Percentiles rank a stretch among this genome's conserved stretches.
Evolutionary conservation across 2,329 filamentous ascomycete species (phyloP).

Genomic region (Pestalotiopsis sp.): DNA sequence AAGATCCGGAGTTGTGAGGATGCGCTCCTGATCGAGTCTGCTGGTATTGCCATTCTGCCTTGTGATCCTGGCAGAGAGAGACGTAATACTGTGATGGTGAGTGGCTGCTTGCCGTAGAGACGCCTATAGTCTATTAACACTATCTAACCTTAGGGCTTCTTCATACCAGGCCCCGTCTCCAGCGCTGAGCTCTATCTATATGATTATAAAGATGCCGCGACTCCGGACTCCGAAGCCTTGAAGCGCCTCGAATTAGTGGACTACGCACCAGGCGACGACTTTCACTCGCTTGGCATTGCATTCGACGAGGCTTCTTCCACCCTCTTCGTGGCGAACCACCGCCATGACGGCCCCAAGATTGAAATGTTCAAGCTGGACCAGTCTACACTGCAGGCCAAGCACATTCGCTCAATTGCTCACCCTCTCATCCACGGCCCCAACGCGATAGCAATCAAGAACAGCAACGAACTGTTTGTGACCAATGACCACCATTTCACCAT

Average conservation of each 20-base stretch:
- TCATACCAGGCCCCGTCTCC: conserved; percentile 26
- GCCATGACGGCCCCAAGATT: conserved; percentile 35
- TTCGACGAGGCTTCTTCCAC: conserved; percentile 36
- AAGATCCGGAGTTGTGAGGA: conserved; percentile 44
- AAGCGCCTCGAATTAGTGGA: conserved; percentile 26
- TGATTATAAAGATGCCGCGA: conserved; percentile 32
- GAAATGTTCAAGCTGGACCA: conserved; percentile 43
- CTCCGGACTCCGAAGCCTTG: conserved; percentile 24
- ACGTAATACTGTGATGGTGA: conserved; percentile 45
- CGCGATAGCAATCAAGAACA: conserved; percentile 36
- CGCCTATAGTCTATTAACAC: background rate
- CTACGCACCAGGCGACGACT: conserved; percentile 29
- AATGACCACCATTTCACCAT: conserved; percentile 41
- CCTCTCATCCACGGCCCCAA: conserved; percentile 42
- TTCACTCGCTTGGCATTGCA: conserved; percentile 43
- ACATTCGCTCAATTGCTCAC: conserved; percentile 39
- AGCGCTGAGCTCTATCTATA: conserved; percentile 38
- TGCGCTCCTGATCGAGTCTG: conserved; percentile 36
- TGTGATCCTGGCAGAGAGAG: conserved; percentile 43
- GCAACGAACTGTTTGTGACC: conserved; percentile 41
- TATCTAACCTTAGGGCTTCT: conserved; percentile 24
- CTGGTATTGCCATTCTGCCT: conserved; percentile 37
- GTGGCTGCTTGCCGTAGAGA: background rate
- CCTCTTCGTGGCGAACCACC: conserved; percentile 41
- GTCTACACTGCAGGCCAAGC: conserved; percentile 32